Percentiles rank a stretch among this genome's conserved stretches.
These are phyloP conservation scores for Planoprotostelium fungivorum DNA, from an alignment of 78 protist species.

Conservation along the genomic window DNA sequence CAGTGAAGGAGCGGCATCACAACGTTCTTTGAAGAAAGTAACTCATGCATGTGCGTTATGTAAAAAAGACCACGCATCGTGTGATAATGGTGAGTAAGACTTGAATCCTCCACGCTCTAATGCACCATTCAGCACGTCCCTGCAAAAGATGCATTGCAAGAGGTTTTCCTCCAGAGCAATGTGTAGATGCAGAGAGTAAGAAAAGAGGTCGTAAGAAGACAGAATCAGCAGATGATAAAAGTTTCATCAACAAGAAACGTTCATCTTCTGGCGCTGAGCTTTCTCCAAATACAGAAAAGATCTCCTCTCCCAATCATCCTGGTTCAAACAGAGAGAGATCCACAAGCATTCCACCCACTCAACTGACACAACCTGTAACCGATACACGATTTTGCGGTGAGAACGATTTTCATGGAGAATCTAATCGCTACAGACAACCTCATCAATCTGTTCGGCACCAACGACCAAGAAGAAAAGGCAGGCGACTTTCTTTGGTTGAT, in stretches of 20 bases:
- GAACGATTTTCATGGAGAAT: background rate
- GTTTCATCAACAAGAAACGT: background rate
- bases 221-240: background rate
- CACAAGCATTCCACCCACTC: too few species aligned
- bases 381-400: too few species aligned
- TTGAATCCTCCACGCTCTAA: background rate
- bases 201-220: background rate
- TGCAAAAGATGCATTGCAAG: background rate
- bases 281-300: too few species aligned
- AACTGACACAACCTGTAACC: too few species aligned
- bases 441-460: background rate
- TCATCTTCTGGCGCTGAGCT: too few species aligned
- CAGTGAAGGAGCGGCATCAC: too few species aligned
- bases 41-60: background rate
- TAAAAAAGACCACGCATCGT: background rate
- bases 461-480: background rate
- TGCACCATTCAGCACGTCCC: background rate
- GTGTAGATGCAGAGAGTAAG: background rate
- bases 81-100: background rate
- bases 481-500: background rate
- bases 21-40: too few species aligned
- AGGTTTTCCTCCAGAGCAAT: background rate
- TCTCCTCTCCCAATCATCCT: too few species aligned
- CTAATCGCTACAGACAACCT: background rate
- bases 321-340: too few species aligned